Base-by-base conservation (phyloP, 2,329 filamentous ascomycete species). In the Dactylellina parvicollis region DNA sequence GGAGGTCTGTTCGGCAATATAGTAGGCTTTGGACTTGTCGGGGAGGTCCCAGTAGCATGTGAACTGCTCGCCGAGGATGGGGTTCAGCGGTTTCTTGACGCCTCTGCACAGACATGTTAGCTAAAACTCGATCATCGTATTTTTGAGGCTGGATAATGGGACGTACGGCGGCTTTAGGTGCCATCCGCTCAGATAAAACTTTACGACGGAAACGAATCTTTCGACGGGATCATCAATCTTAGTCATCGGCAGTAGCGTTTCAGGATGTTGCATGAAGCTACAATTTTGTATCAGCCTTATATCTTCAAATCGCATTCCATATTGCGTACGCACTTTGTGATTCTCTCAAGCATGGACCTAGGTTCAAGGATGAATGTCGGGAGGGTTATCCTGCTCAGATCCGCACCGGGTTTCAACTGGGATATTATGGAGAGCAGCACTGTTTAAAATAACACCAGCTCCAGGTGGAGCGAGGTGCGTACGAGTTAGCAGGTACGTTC, bases 261-360 rank as follows among this genome's bases (percentile, higher is more conserved):
- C 95, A 40, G 95, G 95, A 80, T 99, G 95, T 78, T 94, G 96
- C 95, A 99, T 99, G 85, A 99, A 99, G 84, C 93, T 97, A 80
- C 14, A 78, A 61, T 30, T 76, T 61, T 60, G 49, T 18, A 38
- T 87, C 77, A 84, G 96, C 92, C 98, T 98, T 79, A 95, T 98
- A 80, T 98, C 98, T 78, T 94, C 88, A 83, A 98, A 95, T 78
- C 98, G 84, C 94, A 98, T 98, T 78, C 92, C 96, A 79, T 92
- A 89, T 16, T n/a, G 7, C 22, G 95, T 93, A 65, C 88, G 77
- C 84, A 96, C 93, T 99, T 99, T 79, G 95, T 99, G 80, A 99
- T 99, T 78, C 95, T 88, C 83, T 99, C 95, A 78, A 99, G 84
- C 95, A 99, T 99, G 78, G 93, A 97, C 79, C 93, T 89, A 22